Evolutionary conservation across 495 filamentous ascomycete species (phyloP), one percentile per base, ranked within the genome.

Genomic region (Barbatosphaeria neglecta): DNA sequence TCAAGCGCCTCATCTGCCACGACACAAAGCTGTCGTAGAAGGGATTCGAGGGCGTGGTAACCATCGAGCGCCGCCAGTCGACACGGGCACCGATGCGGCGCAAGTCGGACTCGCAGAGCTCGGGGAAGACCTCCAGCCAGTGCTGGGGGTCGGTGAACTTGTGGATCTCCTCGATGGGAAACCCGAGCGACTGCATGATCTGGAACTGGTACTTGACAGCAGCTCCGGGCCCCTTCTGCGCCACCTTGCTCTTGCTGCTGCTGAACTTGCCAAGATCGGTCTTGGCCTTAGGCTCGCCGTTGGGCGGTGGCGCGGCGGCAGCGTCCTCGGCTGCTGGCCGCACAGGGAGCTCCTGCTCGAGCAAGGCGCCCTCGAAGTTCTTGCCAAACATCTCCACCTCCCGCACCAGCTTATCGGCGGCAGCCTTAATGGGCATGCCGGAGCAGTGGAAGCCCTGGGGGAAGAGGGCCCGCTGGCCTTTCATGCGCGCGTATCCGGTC

Each of bases 341-440:
- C 18, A 49, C 41, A 10, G 49, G 13, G 39, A 41, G 56, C 37
- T 70, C 66, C 27, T 72, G 72, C 6, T 69, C 66, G 44, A 75
- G 76, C 37, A 75, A 74, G 52, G 81, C 86, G 3, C 71, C 62
- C 58, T 88, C 84, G 55, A 95, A 95, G 55, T 83, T 76, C 59
- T 81, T 66, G 16, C 88, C 88, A 62, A 95, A 95, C 64, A 82
- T 68, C 66, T 85, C 77, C 18, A 90, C 75, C 58, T 95, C 88
- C 28, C 86, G 77, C 33, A 70, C 67, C 41, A 95, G 76, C 65
- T 93, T 94, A 62, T 95, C 88, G 22, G 88, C 86, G 59, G 83
- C 89, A 4, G 88, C 86, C 58, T 92, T 93, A 65, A 95, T 95
- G 1, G 88, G 86, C 83, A 95, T 88, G 58, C 88, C 88, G 0